A percentile compares a stretch with the other conserved stretches of the same genome.
Evolutionary conservation across 2,329 filamentous ascomycete species (phyloP).

Genomic region (Xylariaceae sp.): DNA sequence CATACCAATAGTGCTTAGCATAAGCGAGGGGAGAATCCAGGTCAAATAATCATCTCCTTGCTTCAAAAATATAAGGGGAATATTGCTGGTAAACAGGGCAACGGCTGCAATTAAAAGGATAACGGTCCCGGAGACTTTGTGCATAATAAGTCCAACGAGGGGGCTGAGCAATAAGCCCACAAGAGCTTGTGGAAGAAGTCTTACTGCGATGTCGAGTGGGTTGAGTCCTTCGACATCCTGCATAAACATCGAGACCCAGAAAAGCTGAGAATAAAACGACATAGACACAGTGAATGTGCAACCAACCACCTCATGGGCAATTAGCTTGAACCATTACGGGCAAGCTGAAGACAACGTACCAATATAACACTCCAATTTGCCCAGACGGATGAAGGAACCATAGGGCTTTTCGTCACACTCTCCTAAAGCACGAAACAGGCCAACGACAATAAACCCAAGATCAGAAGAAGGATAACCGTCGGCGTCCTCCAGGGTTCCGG

Average conservation of each 20-base stretch:
- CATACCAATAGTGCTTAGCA: slow-evolving; percentile 29
- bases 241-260: slow-evolving; percentile 32
- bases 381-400: slow-evolving; percentile 29
- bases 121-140: slow-evolving; percentile 22
- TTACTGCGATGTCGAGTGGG: slow-evolving; percentile 27
- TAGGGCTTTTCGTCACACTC: slow-evolving; percentile 24
- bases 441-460: slow-evolving; percentile 23
- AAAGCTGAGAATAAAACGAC: slow-evolving; percentile 29
- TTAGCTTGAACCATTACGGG: no score
- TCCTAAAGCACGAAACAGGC: slow-evolving; percentile 30
- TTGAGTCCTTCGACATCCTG: slow-evolving; percentile 25
- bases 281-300: slow-evolving; percentile 26
- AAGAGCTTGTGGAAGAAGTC: slow-evolving; percentile 30
- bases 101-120: slow-evolving; percentile 20
- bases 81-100: slow-evolving; percentile 23
- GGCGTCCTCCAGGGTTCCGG: slow-evolving; percentile 29
- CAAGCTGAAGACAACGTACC: slow-evolving; percentile 10
- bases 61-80: slow-evolving; percentile 27
- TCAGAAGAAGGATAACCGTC: slow-evolving; percentile 28
- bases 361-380: slow-evolving; percentile 24
- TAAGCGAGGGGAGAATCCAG: slow-evolving; percentile 28
- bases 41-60: slow-evolving; percentile 25
- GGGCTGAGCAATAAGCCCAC: slow-evolving; percentile 28
- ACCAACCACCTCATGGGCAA: slow-evolving; percentile 18
- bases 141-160: slow-evolving; percentile 28